Evolutionary conservation across 352 stramenopile genomes (phyloP), one percentile per base, ranked within the genome.

Genomic region (Blastocystis sp.): DNA sequence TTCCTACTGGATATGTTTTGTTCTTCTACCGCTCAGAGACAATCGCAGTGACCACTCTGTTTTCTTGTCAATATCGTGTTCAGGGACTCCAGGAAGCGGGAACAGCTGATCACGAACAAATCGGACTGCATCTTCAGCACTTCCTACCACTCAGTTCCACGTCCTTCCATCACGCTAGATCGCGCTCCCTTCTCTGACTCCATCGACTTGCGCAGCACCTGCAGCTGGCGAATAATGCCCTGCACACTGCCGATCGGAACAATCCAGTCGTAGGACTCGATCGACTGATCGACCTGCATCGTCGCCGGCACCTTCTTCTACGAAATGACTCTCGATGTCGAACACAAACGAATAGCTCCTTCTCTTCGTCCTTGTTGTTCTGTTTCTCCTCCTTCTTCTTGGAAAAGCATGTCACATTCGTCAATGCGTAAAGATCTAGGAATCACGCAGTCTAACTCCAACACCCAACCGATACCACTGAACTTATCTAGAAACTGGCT

Each of bases 191-290:
- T 41, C 28, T 69, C 52, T 19, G 17, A 56, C 19, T 60, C 34
- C 21, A 84, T 43, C 7, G 74, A 84, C 14, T 70, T 38, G 10
- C 23, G 38, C 34, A 84, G 21, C 23, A 53, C 40, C 10, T 84
- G 17, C 11, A 84, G 23, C 48, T 84, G 74, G 4, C 53, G 5
- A 34, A 84, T 67, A 7, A 84, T 84, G 66, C 56, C 66, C 9
- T 28, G 45, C 0, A 84, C 21, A 48, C 69, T 84, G 9, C 56
- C 56, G 23, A 84, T 45, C 34, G 74, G 74, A 52, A 84, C 34
- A 7, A 84, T 38, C 74, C 74, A 84, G 34, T 67, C 28, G 45
- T 84, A 69, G 10, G 52, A 61, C 61, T 84, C 74, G 48, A 84
- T 69, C 28, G 74, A 84, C 38, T 69, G 21, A 48, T 48, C 43